phyloP scores from a whole-genome alignment of 106 monocot genomes.

The Apostasia shenzhenica region DNA sequence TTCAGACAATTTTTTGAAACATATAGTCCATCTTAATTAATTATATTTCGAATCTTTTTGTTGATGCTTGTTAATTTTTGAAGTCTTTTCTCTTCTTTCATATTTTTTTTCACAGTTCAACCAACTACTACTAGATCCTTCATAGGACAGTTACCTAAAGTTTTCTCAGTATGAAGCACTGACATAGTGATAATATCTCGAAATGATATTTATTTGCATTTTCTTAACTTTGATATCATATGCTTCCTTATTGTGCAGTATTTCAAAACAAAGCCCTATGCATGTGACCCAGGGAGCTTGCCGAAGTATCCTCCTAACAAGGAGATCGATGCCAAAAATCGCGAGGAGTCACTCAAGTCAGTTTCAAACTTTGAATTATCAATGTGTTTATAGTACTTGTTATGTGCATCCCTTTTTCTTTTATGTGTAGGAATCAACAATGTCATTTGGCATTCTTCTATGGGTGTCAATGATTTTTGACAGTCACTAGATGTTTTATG shows the following conservation, averaged over 20 bases:
- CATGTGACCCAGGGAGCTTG: conserved; percentile 82
- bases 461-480: background rate
- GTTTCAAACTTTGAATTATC: background rate
- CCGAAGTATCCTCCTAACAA: conserved; percentile 76
- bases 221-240: background rate
- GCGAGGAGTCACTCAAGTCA: conserved; percentile 57
- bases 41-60: background rate
- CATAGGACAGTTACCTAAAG: too few species aligned
- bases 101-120: background rate
- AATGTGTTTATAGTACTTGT: background rate
- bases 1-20: background rate
- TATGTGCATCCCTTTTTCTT: background rate
- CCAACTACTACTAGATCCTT: too few species aligned
- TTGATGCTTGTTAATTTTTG: background rate
- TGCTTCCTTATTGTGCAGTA: conserved; percentile 32
- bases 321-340: conserved; percentile 86
- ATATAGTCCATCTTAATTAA: background rate
- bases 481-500: background rate
- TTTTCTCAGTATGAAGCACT: too few species aligned
- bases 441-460: background rate
- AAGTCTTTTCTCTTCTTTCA: background rate
- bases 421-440: background rate
- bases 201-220: background rate
- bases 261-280: conserved; percentile 63
- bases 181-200: too few species aligned